Evolutionary conservation across 805 yeast species (phyloP).

Genomic region (Zygoascus ofunaensis): DNA sequence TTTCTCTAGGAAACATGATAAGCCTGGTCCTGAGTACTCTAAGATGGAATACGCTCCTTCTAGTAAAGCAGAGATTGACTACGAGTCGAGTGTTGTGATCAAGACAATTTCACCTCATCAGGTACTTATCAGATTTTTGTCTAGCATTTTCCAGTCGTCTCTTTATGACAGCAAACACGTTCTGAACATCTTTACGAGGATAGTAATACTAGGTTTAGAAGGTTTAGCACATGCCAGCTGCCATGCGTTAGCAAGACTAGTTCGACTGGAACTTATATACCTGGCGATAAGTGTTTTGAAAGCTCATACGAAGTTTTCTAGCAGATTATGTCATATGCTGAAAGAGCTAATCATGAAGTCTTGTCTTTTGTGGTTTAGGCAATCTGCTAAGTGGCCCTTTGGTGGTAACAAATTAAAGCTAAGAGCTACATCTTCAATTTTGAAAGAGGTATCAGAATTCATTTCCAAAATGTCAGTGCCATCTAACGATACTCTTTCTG

Average conservation of each 20-base stretch:
- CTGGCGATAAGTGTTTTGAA: constrained; percentile 58
- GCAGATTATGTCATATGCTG: constrained; percentile 39
- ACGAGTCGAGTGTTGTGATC: constrained; percentile 41
- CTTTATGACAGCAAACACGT: constrained; percentile 62
- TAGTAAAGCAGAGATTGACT: constrained; percentile 49
- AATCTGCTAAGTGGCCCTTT: constrained; percentile 59
- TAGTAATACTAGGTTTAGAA: constrained; percentile 33
- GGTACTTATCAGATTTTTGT: constrained; percentile 54
- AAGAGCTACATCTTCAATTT: constrained; percentile 54
- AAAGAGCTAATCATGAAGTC: constrained; percentile 51
- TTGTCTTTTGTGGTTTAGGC: constrained; percentile 69
- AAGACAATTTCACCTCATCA: constrained; percentile 57
- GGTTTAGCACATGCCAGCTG: constrained; percentile 60
- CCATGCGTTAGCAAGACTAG: constrained; percentile 73
- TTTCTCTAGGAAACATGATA: constrained; percentile 48
- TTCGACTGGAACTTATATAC: constrained; percentile 62
- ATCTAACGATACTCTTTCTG: constrained; percentile 23
- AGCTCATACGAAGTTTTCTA: constrained; percentile 42
- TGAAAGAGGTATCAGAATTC: constrained; percentile 42
- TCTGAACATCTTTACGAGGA: constrained; percentile 56
- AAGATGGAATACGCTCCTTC: constrained; percentile 89
- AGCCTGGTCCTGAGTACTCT: constrained; percentile 48
- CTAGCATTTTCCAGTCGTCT: constrained; percentile 74
- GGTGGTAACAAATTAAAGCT: constrained; percentile 72
- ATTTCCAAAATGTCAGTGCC: constrained; percentile 18